Evolutionary conservation across 345 rosid genomes (phyloP), one percentile per base, ranked within the genome.

Genomic region (Pistacia atlantica): DNA sequence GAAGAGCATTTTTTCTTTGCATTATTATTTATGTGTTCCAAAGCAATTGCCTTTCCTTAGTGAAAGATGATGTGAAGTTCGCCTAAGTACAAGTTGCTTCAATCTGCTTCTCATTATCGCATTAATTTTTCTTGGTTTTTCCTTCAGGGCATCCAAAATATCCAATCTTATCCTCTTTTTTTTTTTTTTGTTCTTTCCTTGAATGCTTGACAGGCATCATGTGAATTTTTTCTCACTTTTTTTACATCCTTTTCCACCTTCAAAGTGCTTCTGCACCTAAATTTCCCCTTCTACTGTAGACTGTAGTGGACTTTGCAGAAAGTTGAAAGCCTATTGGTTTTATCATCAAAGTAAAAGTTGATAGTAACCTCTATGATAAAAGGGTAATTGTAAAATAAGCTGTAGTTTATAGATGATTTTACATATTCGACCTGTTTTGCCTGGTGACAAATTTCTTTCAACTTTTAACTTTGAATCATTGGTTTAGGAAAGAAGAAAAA

Each of bases 31-130:
- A 54, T 37, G 71, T 35, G 70, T 57, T 65, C 3, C 37, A 55
- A 71, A 52, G 62, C 42, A 51, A 31, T 38, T 31, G 14, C 56
- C 61, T 80, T 68, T 57, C 55, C 59, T 51, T 78, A 79, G 84
- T 77, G 81, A 74, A 79, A 79, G 82, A 46, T 78, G 77, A 71
- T 66, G 72, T 76, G 71, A 72, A 66, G 62, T 57, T 42, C 46
- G 6, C 8, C 74, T 70, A 83, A 69, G 77, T 72, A 65, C 65
- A 54, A 54, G 58, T 70, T 48, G 65, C 37, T 55, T 46, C 59
- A 66, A 28, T 62, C 45, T 69, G 8, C 6, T 13, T 64, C 72
- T 28, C 42, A 73, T 62, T 56, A 63, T 61, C 42, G 16, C 18
- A 45, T 70, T 42, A 42, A 42, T 5, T 42, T 42, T 68, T 54